Conservation (phyloP, 768 basidiomycete genomes). For the Tricholomella constricta region DNA sequence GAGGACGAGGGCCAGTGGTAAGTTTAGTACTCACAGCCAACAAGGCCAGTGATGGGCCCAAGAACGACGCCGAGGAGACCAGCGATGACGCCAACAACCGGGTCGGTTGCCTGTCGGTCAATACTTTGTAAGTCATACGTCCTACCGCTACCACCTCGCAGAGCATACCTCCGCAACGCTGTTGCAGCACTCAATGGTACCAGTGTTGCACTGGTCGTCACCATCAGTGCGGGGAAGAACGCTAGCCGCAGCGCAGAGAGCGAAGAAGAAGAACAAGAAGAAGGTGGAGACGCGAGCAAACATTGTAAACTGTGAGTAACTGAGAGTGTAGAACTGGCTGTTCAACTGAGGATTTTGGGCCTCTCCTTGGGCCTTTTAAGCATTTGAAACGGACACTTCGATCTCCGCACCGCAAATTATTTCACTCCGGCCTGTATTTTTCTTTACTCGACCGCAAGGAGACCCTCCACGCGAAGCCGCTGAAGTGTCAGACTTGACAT, state of each 20-base stretch:
- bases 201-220: conserved; percentile 11
- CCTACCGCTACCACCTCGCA: too few relatives aligned
- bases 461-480: neutral
- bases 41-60: conserved; percentile 2
- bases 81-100: conserved; percentile 2
- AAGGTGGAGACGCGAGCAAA: conserved; percentile 10
- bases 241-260: conserved; percentile 15
- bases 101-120: neutral
- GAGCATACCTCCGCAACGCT: neutral
- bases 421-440: neutral
- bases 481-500: conserved; percentile 7
- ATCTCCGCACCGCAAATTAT: neutral
- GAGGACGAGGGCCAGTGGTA: too few relatives aligned
- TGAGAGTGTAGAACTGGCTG: conserved; percentile 12
- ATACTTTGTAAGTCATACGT: neutral
- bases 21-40: conserved; percentile 14
- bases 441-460: neutral
- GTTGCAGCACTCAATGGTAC: conserved; percentile 10
- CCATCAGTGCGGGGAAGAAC: conserved; percentile 7
- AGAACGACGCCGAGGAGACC: conserved; percentile 14
- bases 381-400: neutral
- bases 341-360: conserved; percentile 8
- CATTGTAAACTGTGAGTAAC: conserved; percentile 8
- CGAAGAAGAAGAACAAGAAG: conserved; percentile 14
- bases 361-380: conserved; percentile 8